phyloP scores from a whole-genome alignment of 2,329 filamentous ascomycete genomes.

The Pyrenochaeta sp. region DNA sequence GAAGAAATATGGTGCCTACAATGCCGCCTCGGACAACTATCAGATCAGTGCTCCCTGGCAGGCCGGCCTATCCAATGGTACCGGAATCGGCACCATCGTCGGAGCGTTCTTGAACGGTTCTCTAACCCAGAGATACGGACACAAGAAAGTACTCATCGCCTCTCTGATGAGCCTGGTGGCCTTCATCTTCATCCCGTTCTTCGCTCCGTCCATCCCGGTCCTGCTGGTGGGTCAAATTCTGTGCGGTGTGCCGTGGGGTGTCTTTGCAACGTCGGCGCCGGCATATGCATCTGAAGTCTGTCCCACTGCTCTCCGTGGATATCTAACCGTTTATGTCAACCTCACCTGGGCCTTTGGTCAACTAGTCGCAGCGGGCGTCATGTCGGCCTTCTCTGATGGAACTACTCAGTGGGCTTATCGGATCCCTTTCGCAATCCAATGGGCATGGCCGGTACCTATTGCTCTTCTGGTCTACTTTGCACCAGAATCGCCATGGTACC shows the following conservation, averaged over 20 bases:
- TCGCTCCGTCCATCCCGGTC: conserved; percentile 23
- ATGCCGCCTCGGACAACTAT: conserved; percentile 34
- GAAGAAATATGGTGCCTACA: conserved; percentile 45
- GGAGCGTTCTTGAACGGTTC: conserved; percentile 52
- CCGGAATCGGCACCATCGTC: conserved; percentile 49
- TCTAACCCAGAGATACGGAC: conserved; percentile 49
- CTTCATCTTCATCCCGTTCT: conserved; percentile 32
- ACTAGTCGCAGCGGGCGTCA: conserved; percentile 73
- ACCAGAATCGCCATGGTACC: conserved; percentile 76
- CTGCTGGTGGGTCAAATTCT: conserved; percentile 30
- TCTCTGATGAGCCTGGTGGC: conserved; percentile 20
- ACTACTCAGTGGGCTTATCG: conserved; percentile 69
- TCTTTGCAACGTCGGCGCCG: conserved; percentile 51
- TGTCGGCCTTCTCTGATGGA: conserved; percentile 68
- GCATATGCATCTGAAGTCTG: conserved; percentile 66
- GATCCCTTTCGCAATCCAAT: conserved; percentile 72
- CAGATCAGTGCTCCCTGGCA: conserved; percentile 54
- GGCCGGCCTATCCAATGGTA: conserved; percentile 51
- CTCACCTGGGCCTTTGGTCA: conserved; percentile 59
- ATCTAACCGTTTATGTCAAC: conserved; percentile 61
- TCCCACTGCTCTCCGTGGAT: conserved; percentile 70
- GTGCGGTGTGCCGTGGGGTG: conserved; percentile 49
- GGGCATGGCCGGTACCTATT: conserved; percentile 75
- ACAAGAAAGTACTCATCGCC: conserved; percentile 23
- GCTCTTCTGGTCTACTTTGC: conserved; percentile 70